Evolutionary conservation across 2,329 filamentous ascomycete genomes (phyloP).

Genomic region (Penicillium sp.): DNA sequence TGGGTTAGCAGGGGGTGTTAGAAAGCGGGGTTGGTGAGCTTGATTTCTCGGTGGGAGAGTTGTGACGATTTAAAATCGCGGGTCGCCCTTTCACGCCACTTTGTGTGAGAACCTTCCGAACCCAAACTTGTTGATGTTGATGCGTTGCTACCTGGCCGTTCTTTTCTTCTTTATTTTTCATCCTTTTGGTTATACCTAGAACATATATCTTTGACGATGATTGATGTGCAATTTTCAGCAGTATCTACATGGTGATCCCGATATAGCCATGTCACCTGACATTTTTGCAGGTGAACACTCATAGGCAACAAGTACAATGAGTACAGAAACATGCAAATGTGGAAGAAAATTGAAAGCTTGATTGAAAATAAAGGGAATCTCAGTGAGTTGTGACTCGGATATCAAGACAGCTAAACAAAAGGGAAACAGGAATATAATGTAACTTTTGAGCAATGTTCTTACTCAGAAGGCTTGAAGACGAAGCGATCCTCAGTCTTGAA

Average conservation of each 20-base stretch:
- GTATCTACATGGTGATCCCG: too few species aligned
- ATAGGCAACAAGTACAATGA: not conserved
- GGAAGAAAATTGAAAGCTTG: not conserved
- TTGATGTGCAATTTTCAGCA: not conserved
- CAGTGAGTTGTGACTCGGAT: constrained; percentile 19
- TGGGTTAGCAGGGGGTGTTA: constrained; percentile 1
- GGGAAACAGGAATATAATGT: not conserved
- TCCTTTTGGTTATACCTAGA: not conserved
- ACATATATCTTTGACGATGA: not conserved
- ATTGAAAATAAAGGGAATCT: constrained; percentile 1
- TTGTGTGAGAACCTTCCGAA: not conserved
- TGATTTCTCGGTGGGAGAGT: not conserved
- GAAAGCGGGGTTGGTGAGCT: constrained; percentile 4
- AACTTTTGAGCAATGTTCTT: constrained; percentile 16
- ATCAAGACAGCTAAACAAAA: constrained; percentile 19
- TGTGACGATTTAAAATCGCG: constrained; percentile 1
- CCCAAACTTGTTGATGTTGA: not conserved
- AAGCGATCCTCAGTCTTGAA: constrained; percentile 65
- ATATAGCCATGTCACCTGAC: not conserved
- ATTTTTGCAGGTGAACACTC: not conserved
- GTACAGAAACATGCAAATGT: not conserved
- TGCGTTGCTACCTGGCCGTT: not conserved
- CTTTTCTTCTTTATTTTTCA: not conserved
- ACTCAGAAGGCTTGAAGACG: constrained; percentile 62
- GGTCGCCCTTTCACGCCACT: constrained; percentile 6